Percentiles rank a stretch among this genome's conserved stretches.
phyloP scores from a whole-genome alignment of 2,329 filamentous ascomycete species.

The Cephalotrichum gorgonifer region DNA sequence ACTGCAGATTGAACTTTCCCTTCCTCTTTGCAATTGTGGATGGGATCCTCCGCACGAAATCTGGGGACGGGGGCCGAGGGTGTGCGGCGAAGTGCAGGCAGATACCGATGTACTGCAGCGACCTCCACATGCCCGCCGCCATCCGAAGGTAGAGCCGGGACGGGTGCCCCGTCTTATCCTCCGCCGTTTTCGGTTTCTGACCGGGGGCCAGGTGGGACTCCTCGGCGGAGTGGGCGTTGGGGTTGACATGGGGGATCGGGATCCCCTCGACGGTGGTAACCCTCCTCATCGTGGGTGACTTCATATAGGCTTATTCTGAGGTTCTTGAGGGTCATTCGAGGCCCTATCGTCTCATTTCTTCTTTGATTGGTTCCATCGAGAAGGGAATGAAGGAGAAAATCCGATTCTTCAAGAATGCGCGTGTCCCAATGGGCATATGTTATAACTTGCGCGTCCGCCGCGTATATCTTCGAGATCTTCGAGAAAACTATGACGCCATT shows the following conservation, averaged over 20 bases:
- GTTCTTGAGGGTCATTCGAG: no score
- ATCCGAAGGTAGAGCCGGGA: constrained; percentile 1
- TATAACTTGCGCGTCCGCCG: no score
- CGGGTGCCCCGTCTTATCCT: neutral
- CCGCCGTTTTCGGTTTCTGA: neutral
- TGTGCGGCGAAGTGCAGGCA: constrained; percentile 1
- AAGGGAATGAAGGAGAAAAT: no score
- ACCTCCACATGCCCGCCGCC: neutral
- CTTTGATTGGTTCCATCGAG: no score
- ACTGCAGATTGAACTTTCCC: constrained; percentile 1
- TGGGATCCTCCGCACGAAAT: neutral
- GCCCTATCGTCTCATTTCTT: no score
- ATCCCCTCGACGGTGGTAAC: constrained; percentile 1
- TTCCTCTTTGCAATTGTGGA: neutral
- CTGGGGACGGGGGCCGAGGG: neutral
- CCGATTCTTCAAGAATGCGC: no score
- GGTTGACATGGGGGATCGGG: neutral
- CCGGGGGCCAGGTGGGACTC: neutral
- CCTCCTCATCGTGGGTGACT: neutral
- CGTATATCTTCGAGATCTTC: no score
- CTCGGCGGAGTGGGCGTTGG: neutral
- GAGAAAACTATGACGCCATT: no score
- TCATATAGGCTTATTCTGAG: no score
- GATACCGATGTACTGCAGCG: constrained; percentile 2
- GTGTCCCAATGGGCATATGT: no score